Conservation (phyloP, 257 asterid species). For the Rehmannia glutinosa region DNA sequence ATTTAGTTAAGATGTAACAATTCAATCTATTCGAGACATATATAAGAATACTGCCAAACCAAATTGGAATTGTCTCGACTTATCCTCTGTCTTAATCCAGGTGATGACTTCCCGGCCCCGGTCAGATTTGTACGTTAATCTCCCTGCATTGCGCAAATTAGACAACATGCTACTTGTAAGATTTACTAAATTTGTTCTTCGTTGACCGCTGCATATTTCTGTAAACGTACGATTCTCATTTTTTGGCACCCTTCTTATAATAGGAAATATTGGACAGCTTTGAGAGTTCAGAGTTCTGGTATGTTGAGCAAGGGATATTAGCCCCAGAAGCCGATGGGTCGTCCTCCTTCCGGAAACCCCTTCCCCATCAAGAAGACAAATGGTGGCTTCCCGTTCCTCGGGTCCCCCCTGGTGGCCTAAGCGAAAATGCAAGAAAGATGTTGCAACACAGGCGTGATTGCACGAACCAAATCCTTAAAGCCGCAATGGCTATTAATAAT, state of each 20-base stretch:
- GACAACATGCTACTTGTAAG: conserved; percentile 87
- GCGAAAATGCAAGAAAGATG: conserved; percentile 52
- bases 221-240: neutral
- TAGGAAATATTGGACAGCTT: conserved; percentile 78
- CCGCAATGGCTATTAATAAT: conserved; percentile 79
- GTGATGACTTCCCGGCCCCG: conserved; percentile 78
- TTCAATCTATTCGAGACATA: too few species aligned
- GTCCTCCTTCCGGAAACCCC: conserved; percentile 48
- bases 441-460: conserved; percentile 61
- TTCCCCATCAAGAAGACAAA: conserved; percentile 62
- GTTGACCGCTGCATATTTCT: neutral
- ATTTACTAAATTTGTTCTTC: conserved; percentile 5
- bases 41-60: too few species aligned
- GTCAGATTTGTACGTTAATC: conserved; percentile 60
- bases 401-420: conserved; percentile 66
- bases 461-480: conserved; percentile 82
- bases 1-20: neutral
- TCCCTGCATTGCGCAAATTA: conserved; percentile 79
- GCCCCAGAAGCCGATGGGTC: conserved; percentile 49
- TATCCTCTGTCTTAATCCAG: conserved; percentile 40
- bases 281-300: conserved; percentile 60
- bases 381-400: conserved; percentile 96
- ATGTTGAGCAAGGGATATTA: conserved; percentile 68
- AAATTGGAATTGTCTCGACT: too few species aligned
- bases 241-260: neutral